phyloP scores from a whole-genome alignment of 176 grass and related monocot species.

The Carex myosuroides region DNA sequence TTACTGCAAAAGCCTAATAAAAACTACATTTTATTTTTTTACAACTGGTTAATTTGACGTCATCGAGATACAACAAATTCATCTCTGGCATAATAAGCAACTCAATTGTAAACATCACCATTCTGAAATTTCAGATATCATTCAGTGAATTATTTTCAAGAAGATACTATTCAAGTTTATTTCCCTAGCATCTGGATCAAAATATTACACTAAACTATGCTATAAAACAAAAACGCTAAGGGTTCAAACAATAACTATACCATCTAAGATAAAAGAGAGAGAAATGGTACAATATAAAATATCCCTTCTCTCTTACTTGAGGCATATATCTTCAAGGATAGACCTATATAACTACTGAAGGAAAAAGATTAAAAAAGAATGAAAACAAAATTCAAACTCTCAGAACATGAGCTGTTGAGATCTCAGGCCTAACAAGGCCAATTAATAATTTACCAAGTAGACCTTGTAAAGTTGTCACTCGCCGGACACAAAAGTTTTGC shows the following conservation, averaged over 20 bases:
- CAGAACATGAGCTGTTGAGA: constrained; percentile 23
- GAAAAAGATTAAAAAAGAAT: constrained; percentile 21
- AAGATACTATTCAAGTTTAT: neutral
- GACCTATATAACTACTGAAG: constrained; percentile 29
- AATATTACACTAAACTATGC: constrained; percentile 10
- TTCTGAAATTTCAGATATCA: neutral
- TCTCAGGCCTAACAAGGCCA: constrained; percentile 12
- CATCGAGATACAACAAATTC: neutral
- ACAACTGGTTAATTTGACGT: neutral
- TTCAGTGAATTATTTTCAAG: neutral
- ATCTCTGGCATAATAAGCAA: neutral
- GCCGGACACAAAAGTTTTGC: constrained; percentile 68
- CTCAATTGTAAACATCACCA: neutral
- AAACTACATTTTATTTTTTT: neutral
- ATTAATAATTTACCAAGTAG: constrained; percentile 9
- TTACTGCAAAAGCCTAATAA: neutral
- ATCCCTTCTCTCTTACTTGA: constrained; percentile 26
- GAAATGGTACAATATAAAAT: neutral
- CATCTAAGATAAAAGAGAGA: constrained; percentile 17
- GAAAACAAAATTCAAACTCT: constrained; percentile 24
- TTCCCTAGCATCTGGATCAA: neutral
- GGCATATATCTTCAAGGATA: constrained; percentile 6
- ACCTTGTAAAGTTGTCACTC: constrained; percentile 30
- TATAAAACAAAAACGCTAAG: neutral
- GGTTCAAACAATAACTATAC: constrained; percentile 8